Base-by-base conservation (phyloP, 345 rosid genomes). In the Angophora floribunda region DNA sequence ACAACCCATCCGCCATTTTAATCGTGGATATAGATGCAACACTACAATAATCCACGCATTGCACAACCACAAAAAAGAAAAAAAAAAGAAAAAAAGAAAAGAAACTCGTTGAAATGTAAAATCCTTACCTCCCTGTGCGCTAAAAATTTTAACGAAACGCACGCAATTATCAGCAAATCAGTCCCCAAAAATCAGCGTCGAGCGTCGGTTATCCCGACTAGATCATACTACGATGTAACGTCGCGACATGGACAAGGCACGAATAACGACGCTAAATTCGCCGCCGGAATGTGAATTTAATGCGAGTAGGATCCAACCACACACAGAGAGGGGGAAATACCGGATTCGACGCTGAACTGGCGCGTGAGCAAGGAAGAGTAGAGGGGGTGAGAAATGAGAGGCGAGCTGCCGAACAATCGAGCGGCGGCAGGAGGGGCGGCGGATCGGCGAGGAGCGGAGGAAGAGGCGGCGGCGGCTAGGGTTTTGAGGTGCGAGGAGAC, bases 401-500 rank as follows among this genome's bases (percentile, higher is more conserved):
- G 36, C 52, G 86, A 61, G 45, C 21, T 52, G n/a, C 57, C 24
- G 86, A 82, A 86, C 55, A 52, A 32, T 41, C 86, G 87, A 45
- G 53, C 84, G 41, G 41, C 41, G 49, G 88, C 36, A 85, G 70
- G 52, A 28, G 84, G 28, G 52, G 65, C 22, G 17, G 85, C 79
- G 65, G 70, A 86, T 86, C 90, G 88, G 87, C 87, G 82, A 14
- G 88, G 59, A 41, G 90, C 78, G 53, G 90, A n/a, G 85, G 87
- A 67, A 12, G 53, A 32, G 50, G 88, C 44, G 86, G 65, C 45
- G 53, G 88, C 19, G 86, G 89, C 89, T 89, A 85, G 91, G 91
- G 91, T 87, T 87, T 87, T 89, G 87, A 89, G 91, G 55, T 85
- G 87, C 30, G 87, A 89, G 52, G 87, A 65, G 65, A 52, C 87